Base-by-base conservation (phyloP, 306 rosid genomes). In the Lathyrus sativus region DNA sequence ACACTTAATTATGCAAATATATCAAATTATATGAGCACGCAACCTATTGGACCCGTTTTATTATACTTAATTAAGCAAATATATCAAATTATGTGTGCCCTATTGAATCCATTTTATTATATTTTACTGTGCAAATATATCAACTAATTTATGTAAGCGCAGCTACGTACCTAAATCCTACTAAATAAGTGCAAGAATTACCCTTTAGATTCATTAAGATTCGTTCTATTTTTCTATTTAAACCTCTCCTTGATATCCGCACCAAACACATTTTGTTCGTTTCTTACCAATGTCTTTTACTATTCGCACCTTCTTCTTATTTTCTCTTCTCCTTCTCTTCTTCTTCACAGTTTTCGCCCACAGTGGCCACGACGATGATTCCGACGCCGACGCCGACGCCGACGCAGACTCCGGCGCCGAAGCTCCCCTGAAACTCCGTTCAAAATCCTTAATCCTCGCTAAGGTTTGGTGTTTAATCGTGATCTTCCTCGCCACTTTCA, bases 381-480 rank as follows among this genome's bases (percentile, higher is more conserved):
- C 22, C 22, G 22, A 53, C 15, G 22, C 22, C 22, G 22, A 53
- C 15, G 72, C 5, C 9, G 75, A 45, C 6, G 11, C n/a, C 2
- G 57, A 54, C 44, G 14, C 60, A 2, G 31, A 28, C 19, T 57
- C 9, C 6, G 72, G 9, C 1, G 26, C 4, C 2, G 51, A 0
- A 0, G 15, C 0, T 7, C 1, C 11, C 0, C 67, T 3, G 5
- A 7, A 79, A 61, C 92, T 87, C 26, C 85, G 88, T 0, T 66
- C 95, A 0, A 79, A 18, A 78, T 14, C 91, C 4, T 76, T 88
- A 62, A 19, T 88, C 6, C 65, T 86, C 3, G 83, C 81, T 3
- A 91, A 91, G 60, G 46, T 85, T 12, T 75, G 76, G 84, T 86
- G 97, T 60, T 65, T 91, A 73, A 63, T 85, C 2, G 41, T 85